phyloP scores from a whole-genome alignment of 2,329 filamentous ascomycete species.

The Cercospora canescens region DNA sequence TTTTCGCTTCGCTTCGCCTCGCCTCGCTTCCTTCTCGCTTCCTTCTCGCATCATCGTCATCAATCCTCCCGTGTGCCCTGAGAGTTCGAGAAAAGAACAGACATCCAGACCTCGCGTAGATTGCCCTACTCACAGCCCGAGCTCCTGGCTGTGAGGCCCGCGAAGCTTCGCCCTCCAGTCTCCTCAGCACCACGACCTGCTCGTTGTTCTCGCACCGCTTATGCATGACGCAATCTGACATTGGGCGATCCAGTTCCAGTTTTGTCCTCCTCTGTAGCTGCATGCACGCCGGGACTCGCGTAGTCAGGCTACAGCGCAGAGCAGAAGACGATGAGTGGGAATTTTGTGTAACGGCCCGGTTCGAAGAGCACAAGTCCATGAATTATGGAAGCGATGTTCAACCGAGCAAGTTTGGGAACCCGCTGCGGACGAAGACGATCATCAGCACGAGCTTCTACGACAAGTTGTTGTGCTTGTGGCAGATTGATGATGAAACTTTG shows the following conservation, averaged over 20 bases:
- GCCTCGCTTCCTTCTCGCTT: background rate
- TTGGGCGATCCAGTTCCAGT: slow-evolving; percentile 17
- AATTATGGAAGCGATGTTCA: slow-evolving; percentile 83
- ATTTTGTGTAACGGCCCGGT: slow-evolving; percentile 67
- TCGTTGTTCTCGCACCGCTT: background rate
- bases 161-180: background rate
- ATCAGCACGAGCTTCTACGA: slow-evolving; percentile 80
- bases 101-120: background rate
- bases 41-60: background rate
- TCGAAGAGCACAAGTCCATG: slow-evolving; percentile 90
- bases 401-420: slow-evolving; percentile 36
- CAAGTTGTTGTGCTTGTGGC: slow-evolving; percentile 68
- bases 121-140: background rate
- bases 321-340: slow-evolving; percentile 48
- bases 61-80: background rate
- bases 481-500: slow-evolving; percentile 4
- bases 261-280: slow-evolving; percentile 76
- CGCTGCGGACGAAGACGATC: slow-evolving; percentile 42
- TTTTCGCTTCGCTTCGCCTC: background rate
- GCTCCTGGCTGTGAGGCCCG: background rate
- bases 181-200: background rate
- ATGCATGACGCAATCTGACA: slow-evolving; percentile 19
- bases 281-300: slow-evolving; percentile 82
- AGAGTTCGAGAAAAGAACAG: background rate
- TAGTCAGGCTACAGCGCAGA: slow-evolving; percentile 53